Base-by-base conservation (phyloP, 805 yeast species). In the Starmerella davenportii region DNA sequence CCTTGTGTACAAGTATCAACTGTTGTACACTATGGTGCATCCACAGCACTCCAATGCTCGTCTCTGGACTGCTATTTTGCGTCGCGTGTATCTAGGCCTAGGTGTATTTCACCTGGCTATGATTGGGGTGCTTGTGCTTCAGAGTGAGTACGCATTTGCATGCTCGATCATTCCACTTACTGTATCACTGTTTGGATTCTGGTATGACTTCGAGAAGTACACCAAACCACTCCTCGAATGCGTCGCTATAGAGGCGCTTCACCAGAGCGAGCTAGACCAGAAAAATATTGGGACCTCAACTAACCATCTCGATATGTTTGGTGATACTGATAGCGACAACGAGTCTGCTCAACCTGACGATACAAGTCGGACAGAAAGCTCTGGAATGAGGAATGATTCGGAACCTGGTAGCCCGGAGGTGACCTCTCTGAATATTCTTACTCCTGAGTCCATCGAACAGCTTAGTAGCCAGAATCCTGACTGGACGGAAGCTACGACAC, bases 31-130 rank as follows among this genome's bases (percentile, higher is more conserved):
- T 0, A 77, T 90, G 62, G 84, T 82, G 24, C 96, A 90, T 56
- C 85, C 93, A 8, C 95, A 92, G 29, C 96, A 90, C 59, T 84
- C 95, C 0, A 90, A 95, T 0, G 98, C 96, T 1, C 79, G 79
- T 53, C 92, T 87, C 1, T 87, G 95, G 96, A 93, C 95, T 0
- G 63, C 84, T 36, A 75, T 87, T 2, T 78, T 79, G 52, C 66
- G 93, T 49, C 66, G 98, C 47, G 72, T 85, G 1, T 72, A 79
- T 39, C 54, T 82, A 41, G 96, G 96, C 0, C 59, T 87, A 20
- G 58, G 79, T 25, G 63, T 87, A 14, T 84, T 87, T 56, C 98
- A 90, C 53, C 59, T 87, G 42, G 82, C 94, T 11, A 84, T 85
- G 80, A 82, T 87, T 0, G 96, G 96, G 2, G 74, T 92, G 0